Conservation (phyloP, 2,329 filamentous ascomycete species). For the Diplodia sapinea region DNA sequence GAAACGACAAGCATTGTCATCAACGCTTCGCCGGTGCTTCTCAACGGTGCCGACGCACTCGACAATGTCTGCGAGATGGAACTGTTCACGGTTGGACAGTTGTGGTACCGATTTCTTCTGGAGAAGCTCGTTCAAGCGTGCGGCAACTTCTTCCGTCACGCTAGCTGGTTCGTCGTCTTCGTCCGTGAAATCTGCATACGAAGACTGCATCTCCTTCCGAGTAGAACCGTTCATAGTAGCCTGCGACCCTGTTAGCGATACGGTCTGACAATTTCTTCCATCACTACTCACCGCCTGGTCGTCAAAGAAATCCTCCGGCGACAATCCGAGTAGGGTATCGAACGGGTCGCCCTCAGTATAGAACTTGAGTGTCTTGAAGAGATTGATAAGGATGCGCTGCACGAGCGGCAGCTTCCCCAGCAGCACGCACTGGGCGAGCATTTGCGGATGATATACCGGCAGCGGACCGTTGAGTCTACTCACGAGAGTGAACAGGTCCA, state of each 20-base stretch:
- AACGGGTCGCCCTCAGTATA: slow-evolving; percentile 80
- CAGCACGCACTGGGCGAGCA: slow-evolving; percentile 84
- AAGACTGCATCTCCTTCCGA: slow-evolving; percentile 57
- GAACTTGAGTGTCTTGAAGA: slow-evolving; percentile 81
- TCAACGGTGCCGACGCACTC: slow-evolving; percentile 86
- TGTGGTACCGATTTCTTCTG: slow-evolving; percentile 76
- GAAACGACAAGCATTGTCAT: slow-evolving; percentile 86
- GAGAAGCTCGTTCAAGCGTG: slow-evolving; percentile 76
- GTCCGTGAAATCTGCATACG: slow-evolving; percentile 59
- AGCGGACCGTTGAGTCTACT: slow-evolving; percentile 84
- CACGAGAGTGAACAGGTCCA: slow-evolving; percentile 81
- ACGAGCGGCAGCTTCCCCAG: slow-evolving; percentile 76
- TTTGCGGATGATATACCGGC: slow-evolving; percentile 90
- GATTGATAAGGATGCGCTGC: slow-evolving; percentile 71
- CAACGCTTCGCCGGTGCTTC: slow-evolving; percentile 84
- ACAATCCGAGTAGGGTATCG: slow-evolving; percentile 74
- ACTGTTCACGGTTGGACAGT: slow-evolving; percentile 83
- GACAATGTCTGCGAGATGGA: slow-evolving; percentile 80
- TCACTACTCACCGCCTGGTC: slow-evolving; percentile 50
- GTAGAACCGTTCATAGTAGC: slow-evolving; percentile 48
- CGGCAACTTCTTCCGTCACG: slow-evolving; percentile 74
- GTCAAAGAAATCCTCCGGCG: slow-evolving; percentile 55
- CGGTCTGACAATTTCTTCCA: neutral
- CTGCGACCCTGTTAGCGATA: slow-evolving; percentile 37
- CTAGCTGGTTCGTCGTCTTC: slow-evolving; percentile 63